These are phyloP conservation scores for Pseudocercospora crystallina DNA, from an alignment of 2,329 filamentous ascomycete genomes.

Conservation along the genomic window DNA sequence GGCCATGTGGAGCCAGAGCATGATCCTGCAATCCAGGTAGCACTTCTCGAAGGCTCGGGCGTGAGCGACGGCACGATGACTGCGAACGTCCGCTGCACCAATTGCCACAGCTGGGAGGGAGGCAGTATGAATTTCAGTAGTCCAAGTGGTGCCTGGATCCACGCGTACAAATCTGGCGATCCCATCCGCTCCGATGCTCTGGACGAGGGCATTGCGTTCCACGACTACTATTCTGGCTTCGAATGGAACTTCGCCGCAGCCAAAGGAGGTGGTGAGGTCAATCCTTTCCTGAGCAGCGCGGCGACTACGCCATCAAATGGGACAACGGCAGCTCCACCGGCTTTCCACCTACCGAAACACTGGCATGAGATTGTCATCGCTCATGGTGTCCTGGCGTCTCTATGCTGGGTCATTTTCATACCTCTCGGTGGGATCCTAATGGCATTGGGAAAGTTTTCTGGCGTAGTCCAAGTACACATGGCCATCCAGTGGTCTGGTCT, in stretches of 20 bases:
- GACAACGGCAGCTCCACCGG: too few species aligned
- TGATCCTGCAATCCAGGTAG: constrained; percentile 44
- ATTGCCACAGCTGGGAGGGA: constrained; percentile 53
- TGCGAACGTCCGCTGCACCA: constrained; percentile 56
- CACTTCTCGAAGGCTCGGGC: constrained; percentile 53
- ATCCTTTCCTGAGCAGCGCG: constrained; percentile 37
- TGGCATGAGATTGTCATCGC: constrained; percentile 14
- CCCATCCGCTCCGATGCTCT: constrained; percentile 48
- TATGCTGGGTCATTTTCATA: constrained; percentile 49
- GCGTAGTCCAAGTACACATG: constrained; percentile 44
- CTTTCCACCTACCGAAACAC: too few species aligned
- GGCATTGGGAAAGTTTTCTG: constrained; percentile 43
- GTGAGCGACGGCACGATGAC: constrained; percentile 53
- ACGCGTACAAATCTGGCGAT: constrained; percentile 45
- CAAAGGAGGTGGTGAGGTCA: constrained; percentile 48
- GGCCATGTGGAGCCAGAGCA: constrained; percentile 45
- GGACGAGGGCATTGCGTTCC: constrained; percentile 45
- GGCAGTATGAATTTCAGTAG: constrained; percentile 50
- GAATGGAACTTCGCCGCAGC: constrained; percentile 49
- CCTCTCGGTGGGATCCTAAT: constrained; percentile 43
- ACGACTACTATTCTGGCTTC: constrained; percentile 45
- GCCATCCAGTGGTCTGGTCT: constrained; percentile 51
- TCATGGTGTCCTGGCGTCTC: constrained; percentile 44
- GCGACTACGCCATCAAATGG: too few species aligned
- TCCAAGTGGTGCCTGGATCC: constrained; percentile 51